These are phyloP conservation scores for Suhomyces kilbournensis DNA, from an alignment of 805 yeast species.

Conservation along the genomic window DNA sequence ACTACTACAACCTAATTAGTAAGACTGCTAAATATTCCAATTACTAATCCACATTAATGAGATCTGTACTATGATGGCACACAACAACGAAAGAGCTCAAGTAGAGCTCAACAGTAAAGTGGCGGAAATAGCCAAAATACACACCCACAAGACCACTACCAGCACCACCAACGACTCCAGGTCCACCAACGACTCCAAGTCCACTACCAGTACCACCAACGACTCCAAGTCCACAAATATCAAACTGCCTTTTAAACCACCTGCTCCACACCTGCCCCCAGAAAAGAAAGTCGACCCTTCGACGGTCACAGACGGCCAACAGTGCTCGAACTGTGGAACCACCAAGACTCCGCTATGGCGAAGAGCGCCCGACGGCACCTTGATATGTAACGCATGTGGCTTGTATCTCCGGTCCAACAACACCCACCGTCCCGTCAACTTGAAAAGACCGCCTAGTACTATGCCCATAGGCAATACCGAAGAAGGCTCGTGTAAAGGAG, in stretches of 20 bases:
- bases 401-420: constrained; percentile 57
- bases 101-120: background rate
- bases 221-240: no score
- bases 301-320: constrained; percentile 32
- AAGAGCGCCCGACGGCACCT: constrained; percentile 53
- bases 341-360: constrained; percentile 60
- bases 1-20: no score
- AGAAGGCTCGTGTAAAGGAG: constrained; percentile 66
- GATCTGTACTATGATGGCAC: constrained; percentile 1
- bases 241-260: background rate
- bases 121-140: background rate
- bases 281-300: background rate
- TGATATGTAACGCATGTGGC: constrained; percentile 61
- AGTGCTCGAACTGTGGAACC: constrained; percentile 55
- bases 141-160: background rate
- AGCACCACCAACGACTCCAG: no score
- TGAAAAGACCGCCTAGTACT: constrained; percentile 56
- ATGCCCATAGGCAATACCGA: constrained; percentile 40
- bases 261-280: background rate
- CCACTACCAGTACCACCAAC: no score
- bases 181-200: no score
- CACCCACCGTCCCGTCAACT: constrained; percentile 61
- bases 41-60: background rate
- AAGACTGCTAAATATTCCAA: background rate
- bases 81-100: background rate